phyloP scores from a whole-genome alignment of 768 basidiomycete genomes.

The Boletus rex-veris region DNA sequence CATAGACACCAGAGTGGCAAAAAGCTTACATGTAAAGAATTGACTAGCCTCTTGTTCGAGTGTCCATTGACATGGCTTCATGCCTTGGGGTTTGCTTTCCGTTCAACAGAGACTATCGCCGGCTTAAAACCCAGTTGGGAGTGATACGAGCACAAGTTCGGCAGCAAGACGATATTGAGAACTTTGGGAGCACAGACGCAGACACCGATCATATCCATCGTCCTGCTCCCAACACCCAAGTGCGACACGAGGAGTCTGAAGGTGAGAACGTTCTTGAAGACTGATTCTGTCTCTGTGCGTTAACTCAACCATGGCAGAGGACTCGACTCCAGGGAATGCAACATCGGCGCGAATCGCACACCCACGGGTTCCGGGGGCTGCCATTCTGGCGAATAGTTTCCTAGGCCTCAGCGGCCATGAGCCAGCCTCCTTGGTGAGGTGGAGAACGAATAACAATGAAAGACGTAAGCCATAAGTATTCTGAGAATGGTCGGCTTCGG shows the following conservation, averaged over 20 bases:
- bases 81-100: not conserved
- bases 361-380: not conserved
- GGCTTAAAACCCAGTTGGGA: constrained; percentile 63
- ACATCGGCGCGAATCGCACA: not conserved
- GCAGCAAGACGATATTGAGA: constrained; percentile 22
- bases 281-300: not conserved
- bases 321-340: not conserved
- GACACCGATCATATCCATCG: not conserved
- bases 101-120: constrained; percentile 59
- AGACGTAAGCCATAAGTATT: constrained; percentile 13
- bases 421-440: not conserved
- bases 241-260: not conserved
- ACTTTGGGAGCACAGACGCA: constrained; percentile 4
- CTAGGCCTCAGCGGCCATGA: not conserved
- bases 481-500: not conserved
- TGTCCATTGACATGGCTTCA: not conserved
- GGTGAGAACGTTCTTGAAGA: constrained; percentile 4
- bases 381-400: not conserved
- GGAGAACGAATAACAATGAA: not conserved
- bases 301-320: constrained; percentile 1
- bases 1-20: constrained; percentile 63
- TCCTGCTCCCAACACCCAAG: not conserved
- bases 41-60: not conserved
- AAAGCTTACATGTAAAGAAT: constrained; percentile 31
- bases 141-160: constrained; percentile 41